Percentiles rank a stretch among this genome's conserved stretches.
Conservation (phyloP, 2,329 filamentous ascomycete species). For the Blastomyces percursus region DNA sequence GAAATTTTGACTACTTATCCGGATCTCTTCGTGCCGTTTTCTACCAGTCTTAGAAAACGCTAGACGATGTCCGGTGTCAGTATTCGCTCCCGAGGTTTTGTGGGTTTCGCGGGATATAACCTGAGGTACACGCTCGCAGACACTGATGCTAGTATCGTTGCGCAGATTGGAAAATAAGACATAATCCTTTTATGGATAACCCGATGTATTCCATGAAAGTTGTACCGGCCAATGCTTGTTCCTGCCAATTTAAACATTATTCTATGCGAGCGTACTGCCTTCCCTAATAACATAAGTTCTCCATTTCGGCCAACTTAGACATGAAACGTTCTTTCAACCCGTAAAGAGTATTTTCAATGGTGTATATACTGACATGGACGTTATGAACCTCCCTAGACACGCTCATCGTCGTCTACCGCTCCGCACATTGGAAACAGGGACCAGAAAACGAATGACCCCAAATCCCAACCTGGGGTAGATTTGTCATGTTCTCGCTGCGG, state of each 20-base stretch:
- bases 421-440: not conserved
- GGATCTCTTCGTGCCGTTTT: not conserved
- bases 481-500: constrained; percentile 25
- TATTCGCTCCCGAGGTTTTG: constrained; percentile 8
- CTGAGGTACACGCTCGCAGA: constrained; percentile 15
- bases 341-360: not conserved
- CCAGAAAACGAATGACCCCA: constrained; percentile 27
- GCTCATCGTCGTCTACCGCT: not conserved
- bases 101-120: constrained; percentile 15
- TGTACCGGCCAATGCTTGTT: not conserved
- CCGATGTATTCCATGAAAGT: not conserved
- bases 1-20: not conserved
- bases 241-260: not conserved
- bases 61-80: not conserved
- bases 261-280: too few relatives aligned
- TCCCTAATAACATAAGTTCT: not conserved
- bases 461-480: constrained; percentile 23
- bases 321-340: not conserved
- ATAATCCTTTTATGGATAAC: not conserved
- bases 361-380: not conserved
- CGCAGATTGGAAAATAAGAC: not conserved
- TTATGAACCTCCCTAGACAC: not conserved
- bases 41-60: not conserved
- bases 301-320: not conserved
- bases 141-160: not conserved